Evolutionary conservation across 768 basidiomycete species (phyloP), one percentile per base, ranked within the genome.

Genomic region (Boletus fagicola): DNA sequence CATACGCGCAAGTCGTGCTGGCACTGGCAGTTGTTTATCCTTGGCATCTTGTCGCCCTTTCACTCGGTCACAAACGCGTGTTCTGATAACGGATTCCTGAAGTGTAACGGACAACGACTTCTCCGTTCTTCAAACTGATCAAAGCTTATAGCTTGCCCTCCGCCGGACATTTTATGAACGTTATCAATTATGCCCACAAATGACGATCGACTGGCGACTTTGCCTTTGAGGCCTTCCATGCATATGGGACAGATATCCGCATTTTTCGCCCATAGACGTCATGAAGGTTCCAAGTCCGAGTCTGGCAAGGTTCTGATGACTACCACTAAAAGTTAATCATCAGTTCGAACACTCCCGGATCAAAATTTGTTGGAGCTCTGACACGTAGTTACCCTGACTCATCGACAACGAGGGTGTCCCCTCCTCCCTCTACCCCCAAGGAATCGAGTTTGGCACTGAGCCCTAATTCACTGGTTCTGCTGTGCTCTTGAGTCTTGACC

Each of bases 361-460:
- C 12, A 22, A 22, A 22, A 22, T 18, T 18, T 1, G 20, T 20
- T 20, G n/a, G 11, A 11, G 40, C 35, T 42, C 59, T 51, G 54
- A 56, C 49, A 18, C 28, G 15, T 8, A 4, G 52, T 22, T 56
- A 83, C 81, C 73, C 35, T 84, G 80, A 62, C 65, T 85, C 47
- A 67, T 78, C 24, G 53, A 63, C 13, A 73, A 78, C 24, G 72
- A 82, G 57, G 80, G 81, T 49, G 78, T 83, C n/a, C 58, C 81
- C 4, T 40, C 72, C 22, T 75, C 80, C 36, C 5, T 81, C 68
- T 83, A 69, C 60, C 65, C 84, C 45, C 82, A 85, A 69, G 70
- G 75, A 9, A 78, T 85, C 40, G 80, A 83, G 65, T 71, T 81
- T 2, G 83, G 83, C 20, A 81, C 80, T 3, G 83, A 83, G 67